Percentiles rank a stretch among this genome's conserved stretches.
phyloP scores from a whole-genome alignment of 345 rosid genomes.

The Eutrema japonicum region DNA sequence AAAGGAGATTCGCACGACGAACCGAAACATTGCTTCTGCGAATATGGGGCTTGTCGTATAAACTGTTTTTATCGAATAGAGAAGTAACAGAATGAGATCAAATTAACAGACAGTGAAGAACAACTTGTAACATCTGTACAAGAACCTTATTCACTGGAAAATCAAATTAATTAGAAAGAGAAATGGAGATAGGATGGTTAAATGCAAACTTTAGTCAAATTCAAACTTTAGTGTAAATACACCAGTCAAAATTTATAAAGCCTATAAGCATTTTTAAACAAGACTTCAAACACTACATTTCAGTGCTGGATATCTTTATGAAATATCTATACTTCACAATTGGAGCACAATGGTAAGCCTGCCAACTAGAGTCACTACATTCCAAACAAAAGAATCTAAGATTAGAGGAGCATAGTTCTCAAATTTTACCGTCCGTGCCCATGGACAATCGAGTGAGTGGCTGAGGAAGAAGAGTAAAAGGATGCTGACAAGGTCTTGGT shows the following conservation, averaged over 20 bases:
- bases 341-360: constrained; percentile 13
- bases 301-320: constrained; percentile 1
- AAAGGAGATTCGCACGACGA: background rate
- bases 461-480: constrained; percentile 25
- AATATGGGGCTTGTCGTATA: background rate
- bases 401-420: background rate
- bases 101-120: constrained; percentile 19
- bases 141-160: background rate
- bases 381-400: background rate
- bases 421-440: constrained; percentile 36
- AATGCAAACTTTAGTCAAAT: background rate
- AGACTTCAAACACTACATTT: constrained; percentile 25
- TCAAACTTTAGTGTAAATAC: background rate
- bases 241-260: constrained; percentile 5
- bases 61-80: background rate
- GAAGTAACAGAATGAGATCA: constrained; percentile 9
- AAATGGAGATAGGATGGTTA: background rate
- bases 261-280: constrained; percentile 6
- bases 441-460: constrained; percentile 37
- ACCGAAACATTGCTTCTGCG: background rate
- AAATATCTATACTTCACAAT: background rate
- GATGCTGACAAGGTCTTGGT: constrained; percentile 24
- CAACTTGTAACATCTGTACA: constrained; percentile 3
- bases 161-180: background rate
- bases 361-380: constrained; percentile 6